A percentile compares a stretch with the other conserved stretches of the same genome.
Conservation (phyloP, 1,139 yeast genomes). For the Taphrina betulina region DNA sequence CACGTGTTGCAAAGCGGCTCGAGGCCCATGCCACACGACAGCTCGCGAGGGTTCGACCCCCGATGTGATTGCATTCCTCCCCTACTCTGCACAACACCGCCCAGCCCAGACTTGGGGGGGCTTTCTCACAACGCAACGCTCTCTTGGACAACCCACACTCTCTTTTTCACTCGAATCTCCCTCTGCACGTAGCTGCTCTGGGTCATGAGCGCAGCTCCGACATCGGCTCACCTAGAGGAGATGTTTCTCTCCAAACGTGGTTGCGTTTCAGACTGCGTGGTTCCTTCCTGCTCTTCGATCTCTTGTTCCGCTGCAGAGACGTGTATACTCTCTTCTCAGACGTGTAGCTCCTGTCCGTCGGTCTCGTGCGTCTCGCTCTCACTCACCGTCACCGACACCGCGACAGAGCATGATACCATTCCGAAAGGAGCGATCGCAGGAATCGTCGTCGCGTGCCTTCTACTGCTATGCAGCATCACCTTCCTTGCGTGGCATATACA, state of each 20-base stretch:
- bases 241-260: constrained; percentile 8
- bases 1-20: too few relatives aligned
- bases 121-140: too few relatives aligned
- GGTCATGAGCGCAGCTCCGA: too few relatives aligned
- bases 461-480: not conserved
- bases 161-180: too few relatives aligned
- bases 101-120: too few relatives aligned
- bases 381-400: not conserved
- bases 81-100: too few relatives aligned
- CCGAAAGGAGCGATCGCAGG: constrained; percentile 29
- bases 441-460: not conserved
- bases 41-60: too few relatives aligned
- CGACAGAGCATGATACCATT: not conserved
- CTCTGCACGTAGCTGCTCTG: too few relatives aligned
- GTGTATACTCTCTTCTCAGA: constrained; percentile 23
- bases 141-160: too few relatives aligned
- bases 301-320: constrained; percentile 9
- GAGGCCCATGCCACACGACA: too few relatives aligned
- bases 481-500: not conserved
- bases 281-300: constrained; percentile 19
- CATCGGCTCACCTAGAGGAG: not conserved
- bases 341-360: constrained; percentile 24
- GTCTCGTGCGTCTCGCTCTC: constrained; percentile 25
- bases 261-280: constrained; percentile 24
- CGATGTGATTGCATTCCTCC: too few relatives aligned